Conservation (phyloP, 2,329 filamentous ascomycete species). For the Trichoderma semiorbis region DNA sequence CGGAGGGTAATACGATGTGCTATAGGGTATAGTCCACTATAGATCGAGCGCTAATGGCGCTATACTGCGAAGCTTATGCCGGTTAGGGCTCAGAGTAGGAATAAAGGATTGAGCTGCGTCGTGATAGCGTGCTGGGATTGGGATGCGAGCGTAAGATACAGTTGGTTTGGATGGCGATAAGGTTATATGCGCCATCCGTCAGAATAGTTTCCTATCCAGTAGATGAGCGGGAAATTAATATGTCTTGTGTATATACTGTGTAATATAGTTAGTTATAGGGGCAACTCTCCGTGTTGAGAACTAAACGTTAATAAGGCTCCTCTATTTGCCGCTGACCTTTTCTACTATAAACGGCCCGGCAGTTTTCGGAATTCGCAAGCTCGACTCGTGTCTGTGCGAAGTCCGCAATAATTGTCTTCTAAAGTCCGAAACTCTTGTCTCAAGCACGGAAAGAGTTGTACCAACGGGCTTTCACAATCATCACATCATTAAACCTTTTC, state of each 20-base stretch:
- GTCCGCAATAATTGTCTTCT: not conserved
- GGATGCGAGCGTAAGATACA: not conserved
- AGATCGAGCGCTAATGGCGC: not conserved
- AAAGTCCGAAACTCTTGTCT: not conserved
- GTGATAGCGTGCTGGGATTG: not conserved
- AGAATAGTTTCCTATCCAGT: not conserved
- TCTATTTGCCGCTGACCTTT: not conserved
- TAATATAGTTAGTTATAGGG: not conserved
- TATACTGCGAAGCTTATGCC: not conserved
- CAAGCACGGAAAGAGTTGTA: not conserved
- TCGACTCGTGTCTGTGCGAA: not conserved
- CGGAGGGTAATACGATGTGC: no score
- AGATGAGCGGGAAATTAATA: not conserved
- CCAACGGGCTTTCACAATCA: not conserved
- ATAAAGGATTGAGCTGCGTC: not conserved
- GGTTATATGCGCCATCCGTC: not conserved
- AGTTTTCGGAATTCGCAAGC: not conserved
- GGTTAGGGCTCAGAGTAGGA: not conserved
- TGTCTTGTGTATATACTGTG: not conserved
- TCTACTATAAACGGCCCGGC: not conserved
- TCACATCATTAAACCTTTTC: not conserved
- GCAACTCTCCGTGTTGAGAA: not conserved
- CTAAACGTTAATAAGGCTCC: not conserved
- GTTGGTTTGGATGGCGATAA: not conserved
- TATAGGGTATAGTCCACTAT: not conserved